These are phyloP conservation scores for Kappamyces sp. DNA, from an alignment of 192 early-diverging fungal species.

Conservation along the genomic window DNA sequence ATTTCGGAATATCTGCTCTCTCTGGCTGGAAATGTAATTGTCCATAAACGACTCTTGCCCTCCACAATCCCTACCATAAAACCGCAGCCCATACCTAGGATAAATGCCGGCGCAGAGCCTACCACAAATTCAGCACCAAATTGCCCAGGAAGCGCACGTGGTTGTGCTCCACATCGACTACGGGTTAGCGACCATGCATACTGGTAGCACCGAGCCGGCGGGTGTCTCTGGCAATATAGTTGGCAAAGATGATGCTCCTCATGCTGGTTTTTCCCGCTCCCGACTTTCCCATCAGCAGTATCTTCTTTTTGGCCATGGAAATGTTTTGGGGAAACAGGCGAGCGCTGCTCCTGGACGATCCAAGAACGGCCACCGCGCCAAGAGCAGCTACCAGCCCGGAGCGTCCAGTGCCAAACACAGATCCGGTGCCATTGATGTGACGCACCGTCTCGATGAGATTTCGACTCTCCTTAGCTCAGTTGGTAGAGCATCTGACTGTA, in stretches of 20 bases:
- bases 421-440: no score
- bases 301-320: constrained; percentile 39
- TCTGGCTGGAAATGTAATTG: constrained; percentile 86
- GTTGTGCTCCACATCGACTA: constrained; percentile 95
- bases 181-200: constrained; percentile 25
- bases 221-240: constrained; percentile 93
- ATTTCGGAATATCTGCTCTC: constrained; percentile 85
- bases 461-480: constrained; percentile 17
- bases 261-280: constrained; percentile 98
- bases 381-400: no score
- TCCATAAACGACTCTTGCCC: constrained; percentile 78
- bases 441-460: no score
- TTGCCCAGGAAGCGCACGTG: constrained; percentile 94
- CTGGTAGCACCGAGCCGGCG: constrained; percentile 91
- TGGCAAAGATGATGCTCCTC: constrained; percentile 97
- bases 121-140: constrained; percentile 95
- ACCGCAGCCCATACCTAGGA: constrained; percentile 20
- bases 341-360: no score
- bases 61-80: background rate
- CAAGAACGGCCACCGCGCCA: no score
- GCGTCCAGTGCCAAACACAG: no score
- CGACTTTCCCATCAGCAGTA: constrained; percentile 95
- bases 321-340: no score
- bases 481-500: constrained; percentile 31
- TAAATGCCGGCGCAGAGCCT: constrained; percentile 48